Evolutionary conservation across 202 grass and related monocot species (phyloP).

Genomic region (Brachypodium distachyon): DNA sequence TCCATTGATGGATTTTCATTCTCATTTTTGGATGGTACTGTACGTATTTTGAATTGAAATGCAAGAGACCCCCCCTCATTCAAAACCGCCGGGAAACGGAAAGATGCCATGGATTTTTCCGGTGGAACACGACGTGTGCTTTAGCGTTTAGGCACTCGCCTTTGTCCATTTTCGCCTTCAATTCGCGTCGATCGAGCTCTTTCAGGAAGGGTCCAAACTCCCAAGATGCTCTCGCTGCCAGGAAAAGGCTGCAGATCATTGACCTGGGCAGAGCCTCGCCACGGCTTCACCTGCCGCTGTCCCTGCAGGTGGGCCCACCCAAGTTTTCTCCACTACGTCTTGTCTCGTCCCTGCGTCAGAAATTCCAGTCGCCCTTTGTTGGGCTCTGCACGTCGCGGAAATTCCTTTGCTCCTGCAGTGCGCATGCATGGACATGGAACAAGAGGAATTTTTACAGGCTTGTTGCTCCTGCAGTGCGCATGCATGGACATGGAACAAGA

Average conservation of each 20-base stretch:
- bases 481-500: no score
- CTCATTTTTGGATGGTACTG: neutral
- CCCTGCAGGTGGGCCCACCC: neutral
- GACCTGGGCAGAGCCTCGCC: neutral
- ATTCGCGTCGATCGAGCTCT: neutral
- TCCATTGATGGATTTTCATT: neutral
- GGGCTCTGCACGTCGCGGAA: neutral
- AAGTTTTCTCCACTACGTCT: neutral
- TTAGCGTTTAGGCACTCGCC: neutral
- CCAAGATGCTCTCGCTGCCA: conserved; percentile 3
- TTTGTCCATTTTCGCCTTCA: conserved; percentile 1
- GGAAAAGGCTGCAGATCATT: conserved; percentile 1
- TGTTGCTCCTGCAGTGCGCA: no score
- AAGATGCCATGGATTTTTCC: neutral
- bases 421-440: neutral
- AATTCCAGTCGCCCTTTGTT: neutral
- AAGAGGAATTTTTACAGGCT: no score
- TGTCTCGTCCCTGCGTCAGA: neutral
- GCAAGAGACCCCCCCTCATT: neutral
- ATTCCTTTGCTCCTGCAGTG: neutral
- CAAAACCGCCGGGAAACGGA: no score
- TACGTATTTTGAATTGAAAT: neutral
- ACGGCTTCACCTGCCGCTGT: neutral
- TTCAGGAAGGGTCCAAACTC: conserved; percentile 12
- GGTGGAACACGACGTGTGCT: neutral